Base-by-base conservation (phyloP, 2,329 filamentous ascomycete genomes). In the Aspergillus chevalieri region DNA sequence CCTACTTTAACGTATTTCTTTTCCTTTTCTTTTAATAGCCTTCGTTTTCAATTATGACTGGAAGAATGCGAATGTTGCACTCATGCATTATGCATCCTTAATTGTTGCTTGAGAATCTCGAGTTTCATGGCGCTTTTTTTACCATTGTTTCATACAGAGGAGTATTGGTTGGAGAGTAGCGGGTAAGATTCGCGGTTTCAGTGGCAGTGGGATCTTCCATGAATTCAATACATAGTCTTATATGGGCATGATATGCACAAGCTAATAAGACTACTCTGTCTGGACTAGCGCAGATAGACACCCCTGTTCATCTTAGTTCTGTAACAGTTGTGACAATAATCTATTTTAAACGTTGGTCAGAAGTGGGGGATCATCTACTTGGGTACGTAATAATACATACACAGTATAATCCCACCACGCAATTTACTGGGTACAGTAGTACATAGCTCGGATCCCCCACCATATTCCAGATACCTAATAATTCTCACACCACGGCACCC, bases 11-110 rank as follows among this genome's bases (percentile, higher is more conserved):
- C 14, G 14, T 47, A 41, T 28, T 21, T 52, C 2, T 2, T 36
- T n/a, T 52, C 2, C 17, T 36, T n/a, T 42, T 47, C 36, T 19
- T 51, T 30, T 33, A 28, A 43, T 44, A 38, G 30, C 44, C 47
- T 49, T 10, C n/a, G 14, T 21, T 30, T 36, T 47, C 38, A 28
- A 47, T 48, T 44, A 48, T 45, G 46, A 34, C 41, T 6, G n/a
- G 21, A 48, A 50, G 48, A 47, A 47, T 52, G 42, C 17, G 34
- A 39, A 30, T 28, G 22, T 38, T 50, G 15, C 42, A 45, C 21
- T 34, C 44, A 33, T 28, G 38, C n/a, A 21, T 41, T 22, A 21
- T 12, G n/a, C 19, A 12, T 12, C 17, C 15, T 15, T 10, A 19
- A 19, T 41, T 38, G n/a, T 38, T 38, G 17, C n/a, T 19, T 38